A percentile compares a stretch with the other conserved stretches of the same genome.
Evolutionary conservation across 2,329 filamentous ascomycete species (phyloP).

Genomic region (Aspergillus quadrilineatus): DNA sequence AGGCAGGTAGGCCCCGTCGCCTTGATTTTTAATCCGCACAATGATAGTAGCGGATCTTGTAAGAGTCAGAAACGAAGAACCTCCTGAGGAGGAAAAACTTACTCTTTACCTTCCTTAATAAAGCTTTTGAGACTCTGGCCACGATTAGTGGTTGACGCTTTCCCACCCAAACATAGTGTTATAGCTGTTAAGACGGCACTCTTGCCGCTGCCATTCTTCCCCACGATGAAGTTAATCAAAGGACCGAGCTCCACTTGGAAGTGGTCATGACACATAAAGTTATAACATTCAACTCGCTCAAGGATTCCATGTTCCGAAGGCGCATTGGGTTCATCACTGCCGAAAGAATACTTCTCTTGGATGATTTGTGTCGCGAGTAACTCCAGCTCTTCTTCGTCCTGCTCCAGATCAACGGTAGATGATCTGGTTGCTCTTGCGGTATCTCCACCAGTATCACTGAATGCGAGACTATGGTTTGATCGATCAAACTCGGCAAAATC

Average conservation of each 20-base stretch:
- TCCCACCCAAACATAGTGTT: constrained; percentile 90
- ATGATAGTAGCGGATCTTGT: constrained; percentile 60
- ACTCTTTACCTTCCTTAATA: constrained; percentile 84
- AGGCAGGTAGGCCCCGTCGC: constrained; percentile 77
- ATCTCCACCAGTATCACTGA: constrained; percentile 22
- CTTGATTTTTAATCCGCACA: constrained; percentile 88
- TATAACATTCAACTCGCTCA: constrained; percentile 79
- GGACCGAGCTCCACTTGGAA: constrained; percentile 84
- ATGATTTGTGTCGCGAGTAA: constrained; percentile 65
- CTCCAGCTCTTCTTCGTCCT: constrained; percentile 49
- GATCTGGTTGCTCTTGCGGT: constrained; percentile 13
- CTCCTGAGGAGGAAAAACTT: constrained; percentile 37
- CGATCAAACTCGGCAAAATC: constrained; percentile 21
- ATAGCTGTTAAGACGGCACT: constrained; percentile 92
- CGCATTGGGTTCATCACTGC: constrained; percentile 63
- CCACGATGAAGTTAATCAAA: constrained; percentile 96
- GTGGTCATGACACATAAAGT: constrained; percentile 94
- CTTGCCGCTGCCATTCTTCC: constrained; percentile 96
- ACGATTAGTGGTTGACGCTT: constrained; percentile 88
- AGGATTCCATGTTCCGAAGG: constrained; percentile 83
- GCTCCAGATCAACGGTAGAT: constrained; percentile 23
- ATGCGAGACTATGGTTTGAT: constrained; percentile 17
- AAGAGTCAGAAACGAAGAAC: constrained; percentile 11
- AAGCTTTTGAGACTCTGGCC: constrained; percentile 85
- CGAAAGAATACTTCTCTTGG: constrained; percentile 48